These are phyloP conservation scores for Brasilioporus rufonigricans DNA, from an alignment of 768 basidiomycete genomes.

Conservation along the genomic window DNA sequence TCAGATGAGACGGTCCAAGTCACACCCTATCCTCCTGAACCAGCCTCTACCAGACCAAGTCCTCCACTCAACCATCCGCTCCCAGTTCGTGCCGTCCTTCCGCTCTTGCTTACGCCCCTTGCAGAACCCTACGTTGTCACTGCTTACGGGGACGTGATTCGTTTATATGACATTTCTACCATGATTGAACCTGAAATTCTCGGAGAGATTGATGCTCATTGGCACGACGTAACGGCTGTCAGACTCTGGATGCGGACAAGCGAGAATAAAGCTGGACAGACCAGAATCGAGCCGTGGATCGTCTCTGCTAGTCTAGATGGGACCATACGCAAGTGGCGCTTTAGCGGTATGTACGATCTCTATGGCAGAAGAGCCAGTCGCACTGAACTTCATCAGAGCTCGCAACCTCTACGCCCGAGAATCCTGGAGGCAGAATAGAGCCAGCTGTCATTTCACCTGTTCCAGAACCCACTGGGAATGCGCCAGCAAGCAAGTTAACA, in stretches of 20 bases:
- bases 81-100: slow-evolving; percentile 73
- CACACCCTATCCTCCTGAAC: slow-evolving; percentile 40
- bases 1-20: slow-evolving; percentile 83
- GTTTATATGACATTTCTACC: slow-evolving; percentile 74
- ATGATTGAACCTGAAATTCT: slow-evolving; percentile 67
- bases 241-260: slow-evolving; percentile 64
- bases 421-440: slow-evolving; percentile 17
- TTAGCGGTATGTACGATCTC: slow-evolving; percentile 47
- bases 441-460: slow-evolving; percentile 24
- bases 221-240: slow-evolving; percentile 82
- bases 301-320: slow-evolving; percentile 83
- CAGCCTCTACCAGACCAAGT: slow-evolving; percentile 35
- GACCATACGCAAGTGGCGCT: slow-evolving; percentile 83
- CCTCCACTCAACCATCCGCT: slow-evolving; percentile 58
- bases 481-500: slow-evolving; percentile 49
- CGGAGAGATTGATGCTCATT: slow-evolving; percentile 80
- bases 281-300: slow-evolving; percentile 74
- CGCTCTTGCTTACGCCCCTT: slow-evolving; percentile 60
- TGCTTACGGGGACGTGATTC: slow-evolving; percentile 80
- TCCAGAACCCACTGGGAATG: slow-evolving; percentile 27
- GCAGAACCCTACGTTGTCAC: slow-evolving; percentile 75
- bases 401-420: slow-evolving; percentile 22
- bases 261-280: slow-evolving; percentile 42
- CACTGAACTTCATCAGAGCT: slow-evolving; percentile 22
- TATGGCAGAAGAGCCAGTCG: neutral